Percentiles rank a stretch among this genome's conserved stretches.
These are phyloP conservation scores for Russula virescens DNA, from an alignment of 768 basidiomycete species.

Conservation along the genomic window DNA sequence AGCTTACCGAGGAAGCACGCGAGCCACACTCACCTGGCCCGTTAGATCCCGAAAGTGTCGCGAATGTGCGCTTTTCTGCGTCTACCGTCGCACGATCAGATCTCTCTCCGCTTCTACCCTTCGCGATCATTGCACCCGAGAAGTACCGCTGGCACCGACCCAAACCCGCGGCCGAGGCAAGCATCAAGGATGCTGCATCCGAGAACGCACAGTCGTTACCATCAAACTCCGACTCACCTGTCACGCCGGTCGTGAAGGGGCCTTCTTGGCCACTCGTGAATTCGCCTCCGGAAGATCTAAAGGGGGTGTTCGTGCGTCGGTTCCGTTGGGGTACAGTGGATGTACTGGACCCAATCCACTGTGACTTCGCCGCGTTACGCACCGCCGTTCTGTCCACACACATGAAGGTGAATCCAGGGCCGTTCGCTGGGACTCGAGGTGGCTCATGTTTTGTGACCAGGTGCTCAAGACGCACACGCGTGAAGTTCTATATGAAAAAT, in stretches of 20 bases:
- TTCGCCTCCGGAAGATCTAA: constrained; percentile 60
- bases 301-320: constrained; percentile 68
- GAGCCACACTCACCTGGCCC: constrained; percentile 53
- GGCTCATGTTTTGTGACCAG: constrained; percentile 34
- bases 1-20: constrained; percentile 48
- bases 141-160: constrained; percentile 37
- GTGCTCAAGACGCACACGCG: constrained; percentile 77
- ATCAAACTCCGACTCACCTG: constrained; percentile 32
- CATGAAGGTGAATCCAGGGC: constrained; percentile 52
- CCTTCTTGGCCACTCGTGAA: constrained; percentile 38
- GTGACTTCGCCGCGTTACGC: constrained; percentile 81
- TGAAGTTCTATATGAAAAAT: constrained; percentile 90
- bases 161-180: constrained; percentile 28
- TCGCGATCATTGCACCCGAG: constrained; percentile 77
- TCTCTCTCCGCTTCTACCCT: constrained; percentile 58
- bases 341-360: constrained; percentile 79
- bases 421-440: background rate
- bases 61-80: constrained; percentile 74
- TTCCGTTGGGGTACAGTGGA: constrained; percentile 89
- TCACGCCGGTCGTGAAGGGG: constrained; percentile 25
- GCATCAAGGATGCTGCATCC: constrained; percentile 30
- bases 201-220: constrained; percentile 39
- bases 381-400: constrained; percentile 82
- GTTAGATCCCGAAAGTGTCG: constrained; percentile 61
- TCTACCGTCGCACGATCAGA: constrained; percentile 56